Evolutionary conservation across 441 rosid genomes (phyloP), one percentile per base, ranked within the genome.

Genomic region (Isatis lusitanica): DNA sequence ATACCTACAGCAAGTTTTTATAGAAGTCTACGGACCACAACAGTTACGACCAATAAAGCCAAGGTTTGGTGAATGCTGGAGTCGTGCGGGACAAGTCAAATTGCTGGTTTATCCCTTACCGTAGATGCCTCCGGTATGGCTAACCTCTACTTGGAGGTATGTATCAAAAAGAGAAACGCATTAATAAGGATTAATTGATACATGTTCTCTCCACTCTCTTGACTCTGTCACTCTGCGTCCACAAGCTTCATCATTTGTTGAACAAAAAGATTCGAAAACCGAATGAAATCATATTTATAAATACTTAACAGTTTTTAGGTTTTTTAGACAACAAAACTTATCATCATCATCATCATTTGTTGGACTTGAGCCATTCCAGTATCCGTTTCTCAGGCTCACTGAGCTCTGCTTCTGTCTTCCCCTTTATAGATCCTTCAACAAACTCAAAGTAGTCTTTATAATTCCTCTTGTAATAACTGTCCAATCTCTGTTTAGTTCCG

Each of bases 361-460:
- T 87, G 12, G 76, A 57, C 73, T 83, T 74, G 18, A 88, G 92
- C 97, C 98, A 90, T 50, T 88, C 97, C 52, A 90, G 85, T 78
- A 94, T 90, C 15, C 83, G 84, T 82, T 88, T 90, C 76, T 91
- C 97, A 7, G 97, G 70, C 75, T 90, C 94, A 11, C 80, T 66
- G 5, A 93, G 83, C 66, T 93, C 85, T 44, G 80, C 67, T 72
- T 86, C 90, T 12, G 75, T 69, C 88, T 88, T 93, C 64, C 85
- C 88, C 61, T 70, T 78, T 69, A 87, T 18, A 18, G 86, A 68
- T 58, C 94, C 98, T 85, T 90, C 92, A 28, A 85, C 86, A 73
- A 81, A 85, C 53, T 87, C 90, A 71, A 94, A 94, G 82, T 94
- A 94, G 79, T 91, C 97, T 77, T 79, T 86, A 89, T 91, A 91